A percentile compares a stretch with the other conserved stretches of the same genome.
Conservation (phyloP, 306 rosid species). For the Heteromeles arbutifolia region DNA sequence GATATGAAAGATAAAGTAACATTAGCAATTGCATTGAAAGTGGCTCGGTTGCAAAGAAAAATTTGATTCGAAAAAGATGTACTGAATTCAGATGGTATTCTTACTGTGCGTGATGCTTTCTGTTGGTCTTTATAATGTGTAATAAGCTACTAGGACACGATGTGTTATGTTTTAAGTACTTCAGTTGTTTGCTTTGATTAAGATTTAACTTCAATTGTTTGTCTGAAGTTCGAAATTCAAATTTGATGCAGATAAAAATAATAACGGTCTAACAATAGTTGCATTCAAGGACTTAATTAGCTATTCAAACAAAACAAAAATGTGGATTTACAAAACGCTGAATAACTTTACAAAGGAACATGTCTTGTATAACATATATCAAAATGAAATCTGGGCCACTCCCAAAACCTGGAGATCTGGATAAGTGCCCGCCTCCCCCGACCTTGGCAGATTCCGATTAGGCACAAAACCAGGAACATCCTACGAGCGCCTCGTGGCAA, state of each 20-base stretch:
- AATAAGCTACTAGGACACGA: not conserved
- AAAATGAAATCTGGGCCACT: slow-evolving; percentile 69
- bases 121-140: not conserved
- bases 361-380: not conserved
- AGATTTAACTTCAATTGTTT: not conserved
- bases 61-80: not conserved
- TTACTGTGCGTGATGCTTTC: not conserved
- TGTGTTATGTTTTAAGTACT: not conserved
- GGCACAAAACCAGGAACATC: no score
- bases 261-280: no score
- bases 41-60: not conserved
- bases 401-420: no score
- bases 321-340: no score
- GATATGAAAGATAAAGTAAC: not conserved
- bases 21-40: not conserved
- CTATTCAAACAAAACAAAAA: no score
- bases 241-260: no score
- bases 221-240: not conserved
- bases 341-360: no score
- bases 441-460: no score
- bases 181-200: not conserved
- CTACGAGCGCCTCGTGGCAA: no score
- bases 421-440: no score
- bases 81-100: not conserved
- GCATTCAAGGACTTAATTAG: no score